Evolutionary conservation across 2,329 filamentous ascomycete species (phyloP).

Genomic region (Botrytis squamosa): DNA sequence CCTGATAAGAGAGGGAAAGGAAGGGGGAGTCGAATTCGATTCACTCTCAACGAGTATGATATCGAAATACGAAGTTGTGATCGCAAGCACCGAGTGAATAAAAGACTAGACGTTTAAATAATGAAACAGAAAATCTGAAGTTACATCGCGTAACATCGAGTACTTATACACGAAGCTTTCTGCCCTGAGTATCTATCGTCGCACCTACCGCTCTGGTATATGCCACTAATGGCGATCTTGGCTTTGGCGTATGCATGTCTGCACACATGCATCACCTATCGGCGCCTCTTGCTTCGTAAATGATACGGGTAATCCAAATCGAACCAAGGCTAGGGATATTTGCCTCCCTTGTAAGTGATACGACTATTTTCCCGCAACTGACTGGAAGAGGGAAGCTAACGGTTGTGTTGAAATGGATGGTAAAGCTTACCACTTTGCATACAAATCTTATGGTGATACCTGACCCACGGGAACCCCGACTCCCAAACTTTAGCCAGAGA

Average conservation of each 20-base stretch:
- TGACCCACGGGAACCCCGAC: not conserved
- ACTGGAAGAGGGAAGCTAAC: not conserved
- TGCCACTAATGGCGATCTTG: not conserved
- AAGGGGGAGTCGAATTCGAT: not conserved
- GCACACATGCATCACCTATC: slow-evolving; percentile 1
- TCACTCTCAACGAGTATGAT: slow-evolving; percentile 11
- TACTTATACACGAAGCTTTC: slow-evolving; percentile 5
- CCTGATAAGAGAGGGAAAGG: not conserved
- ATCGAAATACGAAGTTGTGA: not conserved
- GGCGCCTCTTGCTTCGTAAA: slow-evolving; percentile 1
- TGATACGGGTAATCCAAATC: slow-evolving; percentile 10
- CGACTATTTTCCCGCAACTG: not conserved
- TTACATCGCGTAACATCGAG: slow-evolving; percentile 4
- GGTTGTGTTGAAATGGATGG: not conserved
- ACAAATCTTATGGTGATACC: not conserved
- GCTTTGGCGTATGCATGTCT: not conserved
- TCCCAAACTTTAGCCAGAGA: not conserved
- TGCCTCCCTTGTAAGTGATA: not conserved
- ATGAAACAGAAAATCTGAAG: not conserved
- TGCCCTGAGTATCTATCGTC: slow-evolving; percentile 5
- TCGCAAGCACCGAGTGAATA: not conserved
- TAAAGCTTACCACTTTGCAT: slow-evolving; percentile 2
- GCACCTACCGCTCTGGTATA: not conserved
- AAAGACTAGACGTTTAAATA: not conserved
- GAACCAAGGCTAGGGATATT: not conserved